Evolutionary conservation across 2,329 filamentous ascomycete genomes (phyloP), one percentile per base, ranked within the genome.

Genomic region (Aaosphaeria arxii): DNA sequence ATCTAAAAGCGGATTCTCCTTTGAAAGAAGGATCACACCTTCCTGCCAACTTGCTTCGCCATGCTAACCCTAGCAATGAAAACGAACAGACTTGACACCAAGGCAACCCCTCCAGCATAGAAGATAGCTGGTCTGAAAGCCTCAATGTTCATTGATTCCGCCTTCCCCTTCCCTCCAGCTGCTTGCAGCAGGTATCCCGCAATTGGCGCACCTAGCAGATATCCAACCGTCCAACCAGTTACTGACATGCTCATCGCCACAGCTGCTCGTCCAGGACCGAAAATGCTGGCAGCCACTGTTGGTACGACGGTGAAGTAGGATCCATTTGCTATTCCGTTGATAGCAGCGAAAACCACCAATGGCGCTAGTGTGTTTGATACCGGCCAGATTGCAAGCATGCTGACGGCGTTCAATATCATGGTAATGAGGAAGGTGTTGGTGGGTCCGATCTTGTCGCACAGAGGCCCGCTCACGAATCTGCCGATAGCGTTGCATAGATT

Each of bases 311-410:
- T 63, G 40, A 66, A 67, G 46, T 62, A 62, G 0, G 57, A 52
- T 1, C 63, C 59, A 43, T 67, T 66, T 2, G 63, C 60, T 6
- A 65, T 52, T 17, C 64, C 64, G 17, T 65, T 67, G 9, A 66
- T 11, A 7, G 55, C 52, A 1, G 62, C 59, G 41, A 67, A 65
- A 13, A 64, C 9, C 6, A 64, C 44, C n/a, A 66, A 52, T 1
- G 64, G 60, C 2, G 50, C 57, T n/a, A 65, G 28, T 1, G 59
- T 56, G 7, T 55, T 57, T 0, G 59, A 63, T 0, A 64, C 57
- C 5, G 62, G 61, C 64, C 63, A 66, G 9, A 66, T 65, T 0
- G 61, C 63, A 5, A 66, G 47, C 62, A 67, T 66, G 31, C 56
- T 61, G 3, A 53, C 43, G 0, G 60, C 58, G 33, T 67, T 62